These are phyloP conservation scores for Rhododendron kiyosumense DNA, from an alignment of 148 eudicot genomes.

Conservation along the genomic window DNA sequence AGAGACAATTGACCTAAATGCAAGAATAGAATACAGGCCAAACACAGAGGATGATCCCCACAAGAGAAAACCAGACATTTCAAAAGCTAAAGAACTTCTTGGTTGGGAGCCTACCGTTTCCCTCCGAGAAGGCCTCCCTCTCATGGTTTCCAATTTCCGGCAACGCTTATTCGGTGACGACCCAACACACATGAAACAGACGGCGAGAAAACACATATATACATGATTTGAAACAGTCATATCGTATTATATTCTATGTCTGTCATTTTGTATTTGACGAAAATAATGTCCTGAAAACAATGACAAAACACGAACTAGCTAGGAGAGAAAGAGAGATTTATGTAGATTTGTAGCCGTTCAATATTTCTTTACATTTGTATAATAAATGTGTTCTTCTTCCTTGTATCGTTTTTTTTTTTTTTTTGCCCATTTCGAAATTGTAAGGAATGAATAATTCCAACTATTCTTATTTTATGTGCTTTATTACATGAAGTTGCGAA, in stretches of 20 bases:
- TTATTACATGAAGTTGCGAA: neutral
- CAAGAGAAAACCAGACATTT: conserved; percentile 93
- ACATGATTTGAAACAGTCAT: neutral
- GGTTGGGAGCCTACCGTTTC: conserved; percentile 94
- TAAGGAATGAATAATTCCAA: neutral
- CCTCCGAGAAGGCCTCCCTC: conserved; percentile 83
- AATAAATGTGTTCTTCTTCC: neutral
- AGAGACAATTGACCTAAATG: conserved; percentile 88
- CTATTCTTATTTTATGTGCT: neutral
- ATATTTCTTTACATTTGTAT: neutral
- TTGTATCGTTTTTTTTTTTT: too few relatives aligned
- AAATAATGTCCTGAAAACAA: neutral
- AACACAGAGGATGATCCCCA: conserved; percentile 98
- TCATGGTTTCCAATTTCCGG: conserved; percentile 85
- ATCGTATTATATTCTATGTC: neutral
- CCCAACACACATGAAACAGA: conserved; percentile 15
- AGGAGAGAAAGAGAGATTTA: neutral
- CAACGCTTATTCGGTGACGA: conserved; percentile 69
- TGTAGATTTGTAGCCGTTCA: too few relatives aligned
- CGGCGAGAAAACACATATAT: neutral
- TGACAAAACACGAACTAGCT: neutral
- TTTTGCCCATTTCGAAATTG: neutral
- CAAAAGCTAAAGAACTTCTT: conserved; percentile 76
- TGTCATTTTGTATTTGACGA: neutral
- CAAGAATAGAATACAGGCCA: conserved; percentile 68